phyloP scores from a whole-genome alignment of 352 stramenopile species.

The Globisporangium middletonii region DNA sequence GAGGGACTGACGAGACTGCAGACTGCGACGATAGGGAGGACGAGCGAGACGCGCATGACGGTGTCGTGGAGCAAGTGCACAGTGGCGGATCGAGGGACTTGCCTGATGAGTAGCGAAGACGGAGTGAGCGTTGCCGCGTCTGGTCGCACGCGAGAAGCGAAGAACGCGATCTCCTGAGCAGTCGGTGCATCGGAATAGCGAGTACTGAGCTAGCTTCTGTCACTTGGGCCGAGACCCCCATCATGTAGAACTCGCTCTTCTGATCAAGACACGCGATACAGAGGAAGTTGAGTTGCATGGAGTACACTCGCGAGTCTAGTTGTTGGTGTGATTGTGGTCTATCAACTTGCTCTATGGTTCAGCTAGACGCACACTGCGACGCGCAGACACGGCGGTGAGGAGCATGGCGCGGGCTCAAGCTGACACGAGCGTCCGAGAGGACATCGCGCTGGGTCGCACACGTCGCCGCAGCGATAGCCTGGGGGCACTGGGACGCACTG shows the following conservation, averaged over 20 bases:
- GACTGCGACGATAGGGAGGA: not conserved
- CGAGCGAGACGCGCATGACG: not conserved
- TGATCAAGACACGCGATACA: too few species aligned
- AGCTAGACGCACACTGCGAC: not conserved
- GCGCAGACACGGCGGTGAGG: not conserved
- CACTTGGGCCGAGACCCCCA: too few species aligned
- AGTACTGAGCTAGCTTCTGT: too few species aligned
- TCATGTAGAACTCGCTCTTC: too few species aligned
- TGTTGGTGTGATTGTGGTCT: not conserved
- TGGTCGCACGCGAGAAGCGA: too few species aligned
- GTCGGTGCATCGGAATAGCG: too few species aligned
- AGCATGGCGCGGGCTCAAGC: not conserved
- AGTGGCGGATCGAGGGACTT: too few species aligned
- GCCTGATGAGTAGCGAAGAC: too few species aligned
- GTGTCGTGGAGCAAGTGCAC: not conserved
- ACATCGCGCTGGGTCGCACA: constrained; percentile 3
- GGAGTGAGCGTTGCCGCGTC: too few species aligned
- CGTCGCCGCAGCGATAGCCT: constrained; percentile 3
- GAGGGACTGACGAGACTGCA: not conserved
- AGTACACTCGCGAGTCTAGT: too few species aligned
- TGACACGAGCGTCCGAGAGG: constrained; percentile 1
- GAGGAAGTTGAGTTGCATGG: too few species aligned
- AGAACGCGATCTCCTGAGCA: too few species aligned
- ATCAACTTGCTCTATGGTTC: not conserved
- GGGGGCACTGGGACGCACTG: not conserved